A percentile compares a stretch with the other conserved stretches of the same genome.
Evolutionary conservation across 2,329 filamentous ascomycete species (phyloP).

Genomic region (Rachicladosporium sp.): DNA sequence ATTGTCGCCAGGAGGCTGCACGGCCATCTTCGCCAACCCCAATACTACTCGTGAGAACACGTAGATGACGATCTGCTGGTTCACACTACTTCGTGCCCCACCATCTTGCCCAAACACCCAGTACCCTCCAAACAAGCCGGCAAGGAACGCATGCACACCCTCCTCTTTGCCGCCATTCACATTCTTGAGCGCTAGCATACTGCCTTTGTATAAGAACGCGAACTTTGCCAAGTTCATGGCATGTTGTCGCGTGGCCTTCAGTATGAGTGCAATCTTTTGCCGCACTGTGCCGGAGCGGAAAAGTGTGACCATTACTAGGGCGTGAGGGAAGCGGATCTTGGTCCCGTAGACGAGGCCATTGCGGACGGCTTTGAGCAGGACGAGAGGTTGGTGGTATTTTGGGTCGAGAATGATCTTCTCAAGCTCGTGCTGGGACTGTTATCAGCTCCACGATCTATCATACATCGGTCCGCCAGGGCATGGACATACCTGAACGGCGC

Average conservation of each 20-base stretch:
- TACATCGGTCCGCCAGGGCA: background rate
- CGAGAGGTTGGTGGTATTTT: slow-evolving; percentile 69
- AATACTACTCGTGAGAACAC: slow-evolving; percentile 90
- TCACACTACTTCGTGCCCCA: slow-evolving; percentile 56
- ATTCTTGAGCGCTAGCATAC: slow-evolving; percentile 59
- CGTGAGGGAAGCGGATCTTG: slow-evolving; percentile 97
- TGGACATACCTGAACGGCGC: background rate
- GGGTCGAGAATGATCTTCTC: slow-evolving; percentile 74
- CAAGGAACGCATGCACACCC: slow-evolving; percentile 71
- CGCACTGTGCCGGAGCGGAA: slow-evolving; percentile 77
- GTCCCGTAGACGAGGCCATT: slow-evolving; percentile 95
- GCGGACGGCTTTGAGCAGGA: slow-evolving; percentile 81
- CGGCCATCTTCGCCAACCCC: slow-evolving; percentile 68
- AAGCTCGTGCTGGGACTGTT: slow-evolving; percentile 23
- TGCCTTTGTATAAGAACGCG: slow-evolving; percentile 77
- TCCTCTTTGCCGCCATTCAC: slow-evolving; percentile 43
- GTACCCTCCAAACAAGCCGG: slow-evolving; percentile 82
- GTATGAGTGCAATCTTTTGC: slow-evolving; percentile 65
- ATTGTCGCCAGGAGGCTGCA: slow-evolving; percentile 45
- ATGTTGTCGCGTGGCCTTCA: slow-evolving; percentile 79
- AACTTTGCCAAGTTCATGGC: slow-evolving; percentile 86
- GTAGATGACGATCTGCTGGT: slow-evolving; percentile 96
- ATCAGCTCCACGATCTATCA: too few relatives aligned
- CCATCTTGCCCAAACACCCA: slow-evolving; percentile 74
- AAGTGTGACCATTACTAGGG: slow-evolving; percentile 93